A percentile compares a stretch with the other conserved stretches of the same genome.
Conservation (phyloP, 208 protist genomes). For the Leishmania mexicana region DNA sequence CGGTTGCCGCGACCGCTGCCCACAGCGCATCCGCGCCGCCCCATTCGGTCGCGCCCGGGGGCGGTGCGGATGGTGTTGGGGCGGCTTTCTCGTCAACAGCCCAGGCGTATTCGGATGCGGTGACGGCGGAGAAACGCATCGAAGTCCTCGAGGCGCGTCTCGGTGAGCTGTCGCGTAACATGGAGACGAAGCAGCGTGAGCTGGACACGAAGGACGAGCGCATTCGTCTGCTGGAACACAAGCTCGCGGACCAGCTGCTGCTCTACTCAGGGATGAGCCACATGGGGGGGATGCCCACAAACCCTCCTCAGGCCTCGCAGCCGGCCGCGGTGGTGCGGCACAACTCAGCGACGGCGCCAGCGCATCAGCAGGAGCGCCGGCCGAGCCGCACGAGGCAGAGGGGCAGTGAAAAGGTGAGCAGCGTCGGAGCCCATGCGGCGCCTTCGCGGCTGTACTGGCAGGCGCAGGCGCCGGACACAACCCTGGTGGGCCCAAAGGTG, state of each 20-base stretch:
- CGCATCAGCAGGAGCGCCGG: neutral
- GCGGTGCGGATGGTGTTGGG: neutral
- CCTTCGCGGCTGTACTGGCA: slow-evolving; percentile 13
- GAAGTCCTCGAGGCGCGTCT: slow-evolving; percentile 54
- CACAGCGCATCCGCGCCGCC: neutral
- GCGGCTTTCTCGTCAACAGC: neutral
- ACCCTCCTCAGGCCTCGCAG: neutral
- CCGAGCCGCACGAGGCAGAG: slow-evolving; percentile 2
- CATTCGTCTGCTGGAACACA: slow-evolving; percentile 80
- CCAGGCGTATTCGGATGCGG: slow-evolving; percentile 15
- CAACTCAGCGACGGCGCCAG: neutral
- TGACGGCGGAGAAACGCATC: slow-evolving; percentile 14
- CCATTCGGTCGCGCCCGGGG: neutral
- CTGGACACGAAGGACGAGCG: slow-evolving; percentile 65
- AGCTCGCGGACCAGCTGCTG: slow-evolving; percentile 75
- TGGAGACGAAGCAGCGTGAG: slow-evolving; percentile 50
- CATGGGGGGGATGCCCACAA: slow-evolving; percentile 1
- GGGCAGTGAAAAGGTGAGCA: neutral
- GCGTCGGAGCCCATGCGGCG: neutral
- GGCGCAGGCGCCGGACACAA: slow-evolving; percentile 13
- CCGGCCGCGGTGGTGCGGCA: neutral
- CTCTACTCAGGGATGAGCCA: slow-evolving; percentile 17
- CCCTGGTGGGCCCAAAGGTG: neutral
- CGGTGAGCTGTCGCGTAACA: slow-evolving; percentile 31
- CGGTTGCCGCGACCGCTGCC: slow-evolving; percentile 5